These are phyloP conservation scores for Metarhizium rileyi DNA, from an alignment of 2,329 filamentous ascomycete genomes.

Conservation along the genomic window DNA sequence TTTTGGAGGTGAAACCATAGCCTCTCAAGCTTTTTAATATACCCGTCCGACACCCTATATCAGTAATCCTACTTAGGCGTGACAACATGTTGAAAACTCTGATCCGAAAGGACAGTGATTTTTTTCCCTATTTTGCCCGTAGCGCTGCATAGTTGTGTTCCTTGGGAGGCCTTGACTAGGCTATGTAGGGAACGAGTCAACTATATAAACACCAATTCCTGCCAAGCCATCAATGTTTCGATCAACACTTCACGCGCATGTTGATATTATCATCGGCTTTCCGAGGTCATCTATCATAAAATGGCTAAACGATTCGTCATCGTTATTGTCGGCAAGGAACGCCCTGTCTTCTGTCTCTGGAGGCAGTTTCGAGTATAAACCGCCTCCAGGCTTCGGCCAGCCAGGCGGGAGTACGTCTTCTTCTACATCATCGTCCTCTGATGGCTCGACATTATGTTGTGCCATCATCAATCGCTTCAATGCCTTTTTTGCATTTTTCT, in stretches of 20 bases:
- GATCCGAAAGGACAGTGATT: no score
- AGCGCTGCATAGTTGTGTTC: no score
- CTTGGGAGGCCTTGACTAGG: no score
- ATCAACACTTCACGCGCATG: conserved; percentile 14
- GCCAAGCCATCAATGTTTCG: background rate
- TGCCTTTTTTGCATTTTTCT: conserved; percentile 24
- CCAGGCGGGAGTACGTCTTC: conserved; percentile 26
- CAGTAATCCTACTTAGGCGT: no score
- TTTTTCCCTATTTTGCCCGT: no score
- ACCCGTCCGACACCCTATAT: conserved; percentile 1
- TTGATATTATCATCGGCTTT: conserved; percentile 24
- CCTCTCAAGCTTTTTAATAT: background rate
- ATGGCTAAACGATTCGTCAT: conserved; percentile 34
- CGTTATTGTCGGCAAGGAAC: conserved; percentile 28
- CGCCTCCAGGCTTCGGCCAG: conserved; percentile 30
- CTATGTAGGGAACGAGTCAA: no score
- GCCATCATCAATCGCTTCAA: conserved; percentile 19
- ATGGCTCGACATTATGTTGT: conserved; percentile 17
- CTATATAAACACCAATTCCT: no score
- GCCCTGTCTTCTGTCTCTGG: conserved; percentile 28
- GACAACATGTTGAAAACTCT: no score
- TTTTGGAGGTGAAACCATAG: background rate
- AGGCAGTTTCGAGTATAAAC: conserved; percentile 28
- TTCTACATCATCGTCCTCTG: conserved; percentile 13
- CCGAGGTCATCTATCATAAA: conserved; percentile 30